Evolutionary conservation across 2,329 filamentous ascomycete species (phyloP).

Genomic region (Aspergillus vadensis): DNA sequence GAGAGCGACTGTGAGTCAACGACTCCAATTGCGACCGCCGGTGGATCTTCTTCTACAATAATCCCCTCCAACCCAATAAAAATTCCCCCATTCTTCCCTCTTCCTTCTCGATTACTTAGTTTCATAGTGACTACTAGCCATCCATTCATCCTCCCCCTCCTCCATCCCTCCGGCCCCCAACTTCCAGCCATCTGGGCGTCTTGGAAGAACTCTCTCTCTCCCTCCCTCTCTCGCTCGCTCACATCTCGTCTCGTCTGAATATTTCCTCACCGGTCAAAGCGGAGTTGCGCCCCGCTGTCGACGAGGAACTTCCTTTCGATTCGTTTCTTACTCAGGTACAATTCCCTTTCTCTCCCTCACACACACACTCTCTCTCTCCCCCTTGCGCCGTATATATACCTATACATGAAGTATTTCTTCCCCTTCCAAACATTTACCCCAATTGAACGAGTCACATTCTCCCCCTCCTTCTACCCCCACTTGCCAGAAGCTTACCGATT

Average conservation of each 20-base stretch:
- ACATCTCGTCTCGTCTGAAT: neutral
- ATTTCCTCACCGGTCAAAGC: neutral
- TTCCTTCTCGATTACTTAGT: neutral
- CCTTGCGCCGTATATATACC: too few relatives aligned
- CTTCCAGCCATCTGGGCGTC: too few relatives aligned
- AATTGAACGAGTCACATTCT: too few relatives aligned
- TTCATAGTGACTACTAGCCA: neutral
- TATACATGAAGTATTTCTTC: too few relatives aligned
- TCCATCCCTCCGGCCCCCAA: neutral
- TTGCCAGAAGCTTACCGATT: neutral
- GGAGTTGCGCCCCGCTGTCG: neutral
- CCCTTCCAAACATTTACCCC: too few relatives aligned
- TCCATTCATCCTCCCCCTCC: neutral
- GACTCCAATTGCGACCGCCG: conserved; percentile 6
- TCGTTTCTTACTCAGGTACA: neutral
- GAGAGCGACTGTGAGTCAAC: conserved; percentile 14
- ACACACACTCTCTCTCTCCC: too few relatives aligned
- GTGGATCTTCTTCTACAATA: neutral
- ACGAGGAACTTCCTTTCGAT: neutral
- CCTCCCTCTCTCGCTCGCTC: too few relatives aligned
- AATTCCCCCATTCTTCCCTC: neutral
- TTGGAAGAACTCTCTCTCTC: too few relatives aligned
- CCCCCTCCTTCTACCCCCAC: neutral
- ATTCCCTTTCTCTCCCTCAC: too few relatives aligned
- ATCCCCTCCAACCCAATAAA: neutral